Conservation (phyloP, 2,329 filamentous ascomycete genomes). For the Sclerotinia minor region DNA sequence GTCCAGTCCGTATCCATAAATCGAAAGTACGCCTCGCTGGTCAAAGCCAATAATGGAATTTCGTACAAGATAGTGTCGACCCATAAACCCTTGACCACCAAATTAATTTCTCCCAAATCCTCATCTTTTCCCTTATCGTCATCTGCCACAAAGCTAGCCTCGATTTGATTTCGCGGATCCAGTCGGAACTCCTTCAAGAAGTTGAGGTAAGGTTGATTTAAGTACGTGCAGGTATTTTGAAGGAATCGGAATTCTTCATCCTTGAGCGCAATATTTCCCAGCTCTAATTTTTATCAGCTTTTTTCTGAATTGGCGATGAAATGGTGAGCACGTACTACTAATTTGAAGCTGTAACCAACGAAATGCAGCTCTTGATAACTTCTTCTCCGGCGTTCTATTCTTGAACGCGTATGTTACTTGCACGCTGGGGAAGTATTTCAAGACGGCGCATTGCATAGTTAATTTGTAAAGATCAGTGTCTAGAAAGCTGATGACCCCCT, state of each 20-base stretch:
- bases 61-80: constrained; percentile 96
- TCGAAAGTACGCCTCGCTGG: constrained; percentile 95
- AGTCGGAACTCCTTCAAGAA: constrained; percentile 83
- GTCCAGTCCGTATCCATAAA: constrained; percentile 94
- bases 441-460: constrained; percentile 97
- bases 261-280: constrained; percentile 78
- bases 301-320: not conserved
- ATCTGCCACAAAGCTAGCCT: constrained; percentile 54
- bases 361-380: constrained; percentile 79
- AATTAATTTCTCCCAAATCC: constrained; percentile 71
- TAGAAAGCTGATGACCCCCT: constrained; percentile 78
- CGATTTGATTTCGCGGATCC: constrained; percentile 76
- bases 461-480: constrained; percentile 85
- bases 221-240: constrained; percentile 74
- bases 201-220: constrained; percentile 72
- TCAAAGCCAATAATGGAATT: constrained; percentile 87
- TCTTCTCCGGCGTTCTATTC: constrained; percentile 93
- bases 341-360: constrained; percentile 84
- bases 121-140: constrained; percentile 62
- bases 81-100: constrained; percentile 82
- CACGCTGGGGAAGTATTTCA: constrained; percentile 83
- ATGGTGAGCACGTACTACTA: constrained; percentile 56
- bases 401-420: constrained; percentile 91
- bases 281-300: constrained; percentile 54
- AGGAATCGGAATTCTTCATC: constrained; percentile 80